phyloP scores from a whole-genome alignment of 306 rosid genomes.

The Sphenostylis stenocarpa region DNA sequence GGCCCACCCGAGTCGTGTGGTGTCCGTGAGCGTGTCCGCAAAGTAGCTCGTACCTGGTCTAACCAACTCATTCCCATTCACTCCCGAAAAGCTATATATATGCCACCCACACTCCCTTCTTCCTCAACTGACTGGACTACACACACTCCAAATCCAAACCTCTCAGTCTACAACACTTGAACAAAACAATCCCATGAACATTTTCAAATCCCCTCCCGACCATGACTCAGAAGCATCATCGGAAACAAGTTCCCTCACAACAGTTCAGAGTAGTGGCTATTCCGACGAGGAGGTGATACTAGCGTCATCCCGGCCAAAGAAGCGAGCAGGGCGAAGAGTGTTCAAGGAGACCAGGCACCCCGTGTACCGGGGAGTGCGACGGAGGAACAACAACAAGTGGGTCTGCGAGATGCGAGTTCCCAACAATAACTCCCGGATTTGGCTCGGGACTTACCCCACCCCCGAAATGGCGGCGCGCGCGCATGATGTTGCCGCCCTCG shows the following conservation, averaged over 20 bases:
- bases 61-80: not conserved
- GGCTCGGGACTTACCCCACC: conserved; percentile 84
- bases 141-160: not conserved
- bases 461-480: conserved; percentile 94
- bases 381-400: conserved; percentile 78
- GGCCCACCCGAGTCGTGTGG: not conserved
- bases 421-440: conserved; percentile 52
- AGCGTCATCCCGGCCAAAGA: conserved; percentile 68
- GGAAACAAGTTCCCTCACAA: not conserved
- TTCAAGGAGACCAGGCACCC: conserved; percentile 91
- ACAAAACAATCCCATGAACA: not conserved
- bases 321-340: conserved; percentile 59
- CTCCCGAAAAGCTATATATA: conserved; percentile 15
- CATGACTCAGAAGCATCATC: conserved; percentile 18
- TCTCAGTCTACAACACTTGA: not conserved
- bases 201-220: not conserved
- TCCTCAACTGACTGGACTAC: too few relatives aligned
- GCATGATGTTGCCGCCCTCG: conserved; percentile 78
- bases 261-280: not conserved
- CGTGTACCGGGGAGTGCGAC: conserved; percentile 68
- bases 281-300: conserved; percentile 59
- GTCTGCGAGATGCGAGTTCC: conserved; percentile 88
- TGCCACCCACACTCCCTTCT: not conserved
- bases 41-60: conserved; percentile 10
- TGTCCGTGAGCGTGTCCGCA: conserved; percentile 21